Evolutionary conservation across 1,284 basidiomycete species (phyloP).

Genomic region (Sporisorium scitamineum): DNA sequence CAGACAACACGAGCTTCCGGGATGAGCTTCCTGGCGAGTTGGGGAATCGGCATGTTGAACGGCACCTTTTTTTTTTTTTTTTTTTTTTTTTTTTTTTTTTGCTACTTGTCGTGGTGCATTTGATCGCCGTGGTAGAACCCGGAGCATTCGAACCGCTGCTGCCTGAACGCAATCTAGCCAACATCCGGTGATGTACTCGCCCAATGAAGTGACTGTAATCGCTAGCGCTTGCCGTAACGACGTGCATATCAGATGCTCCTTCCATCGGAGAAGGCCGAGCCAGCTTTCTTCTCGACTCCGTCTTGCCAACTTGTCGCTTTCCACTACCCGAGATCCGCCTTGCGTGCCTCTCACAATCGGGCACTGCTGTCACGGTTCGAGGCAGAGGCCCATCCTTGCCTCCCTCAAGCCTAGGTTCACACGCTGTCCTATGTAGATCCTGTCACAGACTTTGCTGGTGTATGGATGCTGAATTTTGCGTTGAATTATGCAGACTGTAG

Average conservation of each 20-base stretch:
- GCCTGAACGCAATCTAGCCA: background rate
- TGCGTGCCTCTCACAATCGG: background rate
- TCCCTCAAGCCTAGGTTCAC: background rate
- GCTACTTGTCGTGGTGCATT: background rate
- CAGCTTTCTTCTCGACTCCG: background rate
- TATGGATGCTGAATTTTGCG: constrained; percentile 10
- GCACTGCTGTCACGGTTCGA: background rate
- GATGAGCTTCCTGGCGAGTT: background rate
- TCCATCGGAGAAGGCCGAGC: constrained; percentile 16
- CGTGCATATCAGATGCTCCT: background rate
- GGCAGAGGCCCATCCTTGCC: background rate
- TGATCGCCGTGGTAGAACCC: background rate
- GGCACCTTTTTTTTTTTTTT: background rate
- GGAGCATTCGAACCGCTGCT: background rate
- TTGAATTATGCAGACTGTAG: background rate
- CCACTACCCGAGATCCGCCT: too few species aligned
- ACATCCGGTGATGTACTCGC: background rate
- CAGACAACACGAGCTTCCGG: background rate
- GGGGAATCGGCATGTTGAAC: background rate
- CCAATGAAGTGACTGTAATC: constrained; percentile 1
- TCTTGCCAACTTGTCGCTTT: too few species aligned
- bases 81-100: too few species aligned
- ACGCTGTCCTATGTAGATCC: background rate
- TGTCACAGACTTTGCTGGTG: background rate
- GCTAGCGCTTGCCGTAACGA: background rate